These are phyloP conservation scores for Brettanomyces sp. DNA, from an alignment of 805 yeast species.

Conservation along the genomic window DNA sequence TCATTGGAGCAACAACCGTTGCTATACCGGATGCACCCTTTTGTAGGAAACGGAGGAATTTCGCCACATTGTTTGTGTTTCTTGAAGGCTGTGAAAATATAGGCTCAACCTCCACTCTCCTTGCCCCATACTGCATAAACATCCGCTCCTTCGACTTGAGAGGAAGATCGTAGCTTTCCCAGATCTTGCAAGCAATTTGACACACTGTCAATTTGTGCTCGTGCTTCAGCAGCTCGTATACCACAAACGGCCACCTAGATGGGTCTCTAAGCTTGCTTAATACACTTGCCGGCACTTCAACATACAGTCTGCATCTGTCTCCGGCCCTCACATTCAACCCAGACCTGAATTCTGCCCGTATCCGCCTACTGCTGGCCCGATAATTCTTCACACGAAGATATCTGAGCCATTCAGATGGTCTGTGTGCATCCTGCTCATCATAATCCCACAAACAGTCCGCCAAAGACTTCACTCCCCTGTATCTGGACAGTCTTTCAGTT, in stretches of 20 bases:
- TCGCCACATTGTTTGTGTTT: slow-evolving; percentile 78
- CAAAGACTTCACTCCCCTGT: slow-evolving; percentile 81
- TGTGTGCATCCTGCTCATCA: slow-evolving; percentile 66
- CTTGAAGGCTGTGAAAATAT: slow-evolving; percentile 71
- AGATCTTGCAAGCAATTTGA: slow-evolving; percentile 72
- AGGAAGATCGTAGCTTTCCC: slow-evolving; percentile 86
- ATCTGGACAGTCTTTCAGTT: slow-evolving; percentile 61
- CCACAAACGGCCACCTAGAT: slow-evolving; percentile 40
- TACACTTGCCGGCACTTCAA: slow-evolving; percentile 46
- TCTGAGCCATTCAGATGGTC: slow-evolving; percentile 70
- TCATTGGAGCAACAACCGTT: slow-evolving; percentile 79
- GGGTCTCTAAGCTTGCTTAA: slow-evolving; percentile 37
- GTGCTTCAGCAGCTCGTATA: slow-evolving; percentile 71
- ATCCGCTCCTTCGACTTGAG: slow-evolving; percentile 74
- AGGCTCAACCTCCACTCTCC: slow-evolving; percentile 79
- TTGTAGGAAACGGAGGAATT: slow-evolving; percentile 75
- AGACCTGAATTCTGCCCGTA: slow-evolving; percentile 48
- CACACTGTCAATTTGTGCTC: slow-evolving; percentile 82
- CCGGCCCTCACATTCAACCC: slow-evolving; percentile 53
- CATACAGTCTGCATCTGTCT: slow-evolving; percentile 45
- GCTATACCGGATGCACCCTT: slow-evolving; percentile 69
- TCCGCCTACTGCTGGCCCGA: slow-evolving; percentile 63
- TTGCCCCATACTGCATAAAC: slow-evolving; percentile 86
- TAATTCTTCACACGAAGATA: slow-evolving; percentile 67
- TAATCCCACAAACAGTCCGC: slow-evolving; percentile 80